These are phyloP conservation scores for Monosporozyma aquatica DNA, from an alignment of 805 yeast genomes.

Conservation along the genomic window DNA sequence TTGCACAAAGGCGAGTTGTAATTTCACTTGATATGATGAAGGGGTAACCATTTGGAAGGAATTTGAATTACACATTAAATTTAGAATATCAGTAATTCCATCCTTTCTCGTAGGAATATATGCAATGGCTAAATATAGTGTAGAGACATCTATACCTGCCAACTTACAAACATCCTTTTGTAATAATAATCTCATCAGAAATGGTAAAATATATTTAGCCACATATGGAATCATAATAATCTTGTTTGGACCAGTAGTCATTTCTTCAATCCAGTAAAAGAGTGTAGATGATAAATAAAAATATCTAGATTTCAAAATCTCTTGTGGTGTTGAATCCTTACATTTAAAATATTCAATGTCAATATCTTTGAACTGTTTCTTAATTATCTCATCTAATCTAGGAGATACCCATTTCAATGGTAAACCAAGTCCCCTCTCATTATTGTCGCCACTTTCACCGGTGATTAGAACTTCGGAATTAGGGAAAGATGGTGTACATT, in stretches of 20 bases:
- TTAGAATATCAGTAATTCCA: slow-evolving; percentile 1
- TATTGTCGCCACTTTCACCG: too few relatives aligned
- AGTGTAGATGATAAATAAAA: slow-evolving; percentile 59
- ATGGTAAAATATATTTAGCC: slow-evolving; percentile 51
- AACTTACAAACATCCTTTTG: slow-evolving; percentile 80
- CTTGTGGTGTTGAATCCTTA: slow-evolving; percentile 41
- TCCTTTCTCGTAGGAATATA: slow-evolving; percentile 36
- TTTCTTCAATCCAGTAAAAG: slow-evolving; percentile 47
- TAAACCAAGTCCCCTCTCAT: slow-evolving; percentile 23
- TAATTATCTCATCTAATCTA: slow-evolving; percentile 32
- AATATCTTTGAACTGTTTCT: slow-evolving; percentile 37
- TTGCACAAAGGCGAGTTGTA: slow-evolving; percentile 66
- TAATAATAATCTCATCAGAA: slow-evolving; percentile 51
- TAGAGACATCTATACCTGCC: slow-evolving; percentile 48
- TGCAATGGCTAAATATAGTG: slow-evolving; percentile 39
- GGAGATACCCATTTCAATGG: slow-evolving; percentile 27
- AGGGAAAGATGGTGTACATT: slow-evolving; percentile 6
- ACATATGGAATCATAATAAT: slow-evolving; percentile 45
- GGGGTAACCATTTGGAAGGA: background rate
- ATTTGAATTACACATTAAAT: slow-evolving; percentile 3
- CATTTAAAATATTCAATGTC: slow-evolving; percentile 32
- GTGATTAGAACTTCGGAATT: slow-evolving; percentile 16
- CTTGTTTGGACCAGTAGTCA: slow-evolving; percentile 47
- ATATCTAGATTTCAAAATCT: slow-evolving; percentile 51
- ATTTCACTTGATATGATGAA: slow-evolving; percentile 55